phyloP scores from a whole-genome alignment of 1,284 basidiomycete genomes.

The Ceratobasidium sp. region DNA sequence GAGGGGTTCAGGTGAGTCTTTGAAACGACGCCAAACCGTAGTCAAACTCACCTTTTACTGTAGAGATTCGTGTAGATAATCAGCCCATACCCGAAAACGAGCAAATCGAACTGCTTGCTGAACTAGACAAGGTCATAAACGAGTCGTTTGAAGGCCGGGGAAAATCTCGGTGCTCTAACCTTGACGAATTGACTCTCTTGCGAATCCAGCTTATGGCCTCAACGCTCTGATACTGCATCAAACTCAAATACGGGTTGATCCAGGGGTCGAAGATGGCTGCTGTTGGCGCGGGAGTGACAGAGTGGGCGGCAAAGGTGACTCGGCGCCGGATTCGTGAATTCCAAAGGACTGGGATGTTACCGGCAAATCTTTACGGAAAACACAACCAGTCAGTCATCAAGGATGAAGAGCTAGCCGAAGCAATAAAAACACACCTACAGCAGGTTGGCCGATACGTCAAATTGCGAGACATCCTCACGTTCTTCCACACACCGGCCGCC shows the following conservation, averaged over 20 bases:
- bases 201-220: not conserved
- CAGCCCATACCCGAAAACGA: not conserved
- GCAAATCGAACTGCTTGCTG: not conserved
- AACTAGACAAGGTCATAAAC: not conserved
- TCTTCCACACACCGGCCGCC: not conserved
- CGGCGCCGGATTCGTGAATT: constrained; percentile 9
- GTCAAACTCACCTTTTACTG: too few relatives aligned
- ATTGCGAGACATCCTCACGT: not conserved
- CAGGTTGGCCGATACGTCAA: not conserved
- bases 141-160: not conserved
- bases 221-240: not conserved
- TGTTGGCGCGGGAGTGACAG: too few relatives aligned
- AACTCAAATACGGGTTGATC: not conserved
- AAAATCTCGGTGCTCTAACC: not conserved
- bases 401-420: constrained; percentile 13
- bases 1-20: too few relatives aligned
- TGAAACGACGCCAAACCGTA: too few relatives aligned
- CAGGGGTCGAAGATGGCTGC: too few relatives aligned
- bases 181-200: not conserved
- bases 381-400: constrained; percentile 8
- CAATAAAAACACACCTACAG: not conserved
- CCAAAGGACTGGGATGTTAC: not conserved
- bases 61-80: not conserved
- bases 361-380: constrained; percentile 4
- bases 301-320: not conserved